Evolutionary conservation across 208 protist genomes (phyloP), one percentile per base, ranked within the genome.

Genomic region (Acanthamoeba pearcei): DNA sequence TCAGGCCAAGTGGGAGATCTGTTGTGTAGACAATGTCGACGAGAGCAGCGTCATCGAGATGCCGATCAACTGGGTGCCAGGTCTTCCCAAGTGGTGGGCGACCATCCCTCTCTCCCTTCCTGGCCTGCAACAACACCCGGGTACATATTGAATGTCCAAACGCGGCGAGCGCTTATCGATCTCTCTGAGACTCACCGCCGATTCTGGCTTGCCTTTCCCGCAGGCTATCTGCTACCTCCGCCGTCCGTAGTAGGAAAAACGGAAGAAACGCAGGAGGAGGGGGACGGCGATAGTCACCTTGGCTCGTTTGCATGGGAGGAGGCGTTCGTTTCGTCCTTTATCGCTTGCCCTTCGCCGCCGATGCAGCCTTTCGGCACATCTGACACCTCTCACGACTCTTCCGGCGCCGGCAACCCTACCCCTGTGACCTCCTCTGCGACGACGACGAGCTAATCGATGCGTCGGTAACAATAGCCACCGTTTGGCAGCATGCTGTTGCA

Each of bases 21-120:
- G 80, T 51, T 88, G 80, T 22, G 80, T 88, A 51, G 80, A 88
- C 35, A 51, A 51, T 8, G 49, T 88, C 3, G 80, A 88, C 2
- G 80, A 88, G 24, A 88, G 80, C 53, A 51, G 80, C 80, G 51
- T 64, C 4, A 88, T 88, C 49, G 80, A 88, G 80, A 88, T 88
- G 80, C 80, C 80, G 13, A 88, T 88, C 80, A 88, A 88, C 51
- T 88, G 80, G 80, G 3, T 88, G 51, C 80, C 80, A 1, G 80
- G 80, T 8, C 51, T 88, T 17, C 80, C 80, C 24, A 88, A 88
- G 32, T 88, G 80, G 80, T 88, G 80, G 80, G 64, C 80, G 6
- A 88, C 80, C 10, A 49, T 88, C 1, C 80, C 80, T 4, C 80
- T 88, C 24, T 88, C 80, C 27, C 49, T 88, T 9, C 80, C 80